Conservation (phyloP, 768 basidiomycete genomes). For the Boletus vermiculosoides region DNA sequence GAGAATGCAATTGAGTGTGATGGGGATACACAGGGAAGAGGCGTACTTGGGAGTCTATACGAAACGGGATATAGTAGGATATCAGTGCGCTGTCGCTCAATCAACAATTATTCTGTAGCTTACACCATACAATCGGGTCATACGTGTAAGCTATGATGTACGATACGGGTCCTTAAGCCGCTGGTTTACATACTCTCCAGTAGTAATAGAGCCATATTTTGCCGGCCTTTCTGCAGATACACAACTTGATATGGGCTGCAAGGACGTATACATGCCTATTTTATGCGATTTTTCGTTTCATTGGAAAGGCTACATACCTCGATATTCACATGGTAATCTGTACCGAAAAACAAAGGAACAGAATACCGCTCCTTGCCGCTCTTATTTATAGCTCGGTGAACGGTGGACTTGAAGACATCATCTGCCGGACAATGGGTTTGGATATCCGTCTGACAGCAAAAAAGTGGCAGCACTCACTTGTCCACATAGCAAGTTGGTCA, state of each 20-base stretch:
- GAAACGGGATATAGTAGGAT: not conserved
- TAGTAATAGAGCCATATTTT: slow-evolving; percentile 69
- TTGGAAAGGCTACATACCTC: slow-evolving; percentile 49
- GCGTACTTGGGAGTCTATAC: not conserved
- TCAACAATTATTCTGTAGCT: not conserved
- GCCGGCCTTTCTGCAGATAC: slow-evolving; percentile 54
- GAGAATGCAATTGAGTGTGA: no score
- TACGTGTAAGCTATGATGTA: not conserved
- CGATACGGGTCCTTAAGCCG: slow-evolving; percentile 53
- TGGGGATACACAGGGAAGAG: not conserved
- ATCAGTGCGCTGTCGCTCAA: no score
- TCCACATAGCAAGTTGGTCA: slow-evolving; percentile 87
- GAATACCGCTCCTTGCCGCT: slow-evolving; percentile 73
- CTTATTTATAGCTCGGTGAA: slow-evolving; percentile 82
- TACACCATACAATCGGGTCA: not conserved
- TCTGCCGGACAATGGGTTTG: slow-evolving; percentile 42
- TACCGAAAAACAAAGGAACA: slow-evolving; percentile 89
- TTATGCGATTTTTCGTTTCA: not conserved
- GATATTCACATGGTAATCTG: slow-evolving; percentile 78
- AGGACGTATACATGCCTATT: not conserved
- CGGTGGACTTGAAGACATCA: slow-evolving; percentile 86
- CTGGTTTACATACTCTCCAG: slow-evolving; percentile 81
- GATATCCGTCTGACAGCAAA: not conserved
- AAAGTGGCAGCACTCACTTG: slow-evolving; percentile 51
- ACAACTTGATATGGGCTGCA: slow-evolving; percentile 45